A percentile compares a stretch with the other conserved stretches of the same genome.
These are phyloP conservation scores for Filobasidium floriforme DNA, from an alignment of 768 basidiomycete genomes.

Conservation along the genomic window DNA sequence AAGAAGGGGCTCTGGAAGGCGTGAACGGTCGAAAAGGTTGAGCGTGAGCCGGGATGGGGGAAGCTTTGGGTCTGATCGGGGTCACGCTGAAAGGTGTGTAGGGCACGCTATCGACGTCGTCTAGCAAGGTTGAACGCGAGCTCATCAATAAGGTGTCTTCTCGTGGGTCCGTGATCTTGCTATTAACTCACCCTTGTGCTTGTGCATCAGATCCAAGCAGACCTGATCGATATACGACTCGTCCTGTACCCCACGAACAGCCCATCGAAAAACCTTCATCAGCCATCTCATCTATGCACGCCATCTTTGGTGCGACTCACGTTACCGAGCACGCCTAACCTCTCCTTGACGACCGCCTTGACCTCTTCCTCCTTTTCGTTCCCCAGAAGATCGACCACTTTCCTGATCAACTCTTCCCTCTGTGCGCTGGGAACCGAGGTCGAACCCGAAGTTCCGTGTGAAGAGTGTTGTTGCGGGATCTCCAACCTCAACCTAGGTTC, in stretches of 20 bases:
- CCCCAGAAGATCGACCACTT: slow-evolving; percentile 63
- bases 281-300: neutral
- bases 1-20: slow-evolving; percentile 42
- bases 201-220: slow-evolving; percentile 91
- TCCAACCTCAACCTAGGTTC: neutral
- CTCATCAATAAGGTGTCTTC: slow-evolving; percentile 58
- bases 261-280: slow-evolving; percentile 5
- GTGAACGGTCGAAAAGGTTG: slow-evolving; percentile 56
- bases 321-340: slow-evolving; percentile 51
- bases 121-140: slow-evolving; percentile 51
- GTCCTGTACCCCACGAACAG: slow-evolving; percentile 28
- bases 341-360: slow-evolving; percentile 63
- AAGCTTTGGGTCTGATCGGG: slow-evolving; percentile 61
- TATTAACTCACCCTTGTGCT: slow-evolving; percentile 77
- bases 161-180: slow-evolving; percentile 71
- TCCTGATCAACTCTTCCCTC: slow-evolving; percentile 58
- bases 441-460: neutral
- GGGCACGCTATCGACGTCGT: slow-evolving; percentile 38
- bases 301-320: slow-evolving; percentile 51
- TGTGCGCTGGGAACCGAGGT: slow-evolving; percentile 48
- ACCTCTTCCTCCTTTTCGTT: slow-evolving; percentile 82
- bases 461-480: neutral
- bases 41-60: slow-evolving; percentile 63
- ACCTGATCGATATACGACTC: slow-evolving; percentile 59
- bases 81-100: slow-evolving; percentile 58